Base-by-base conservation (phyloP, 768 basidiomycete genomes). In the Trametes sanguinea region DNA sequence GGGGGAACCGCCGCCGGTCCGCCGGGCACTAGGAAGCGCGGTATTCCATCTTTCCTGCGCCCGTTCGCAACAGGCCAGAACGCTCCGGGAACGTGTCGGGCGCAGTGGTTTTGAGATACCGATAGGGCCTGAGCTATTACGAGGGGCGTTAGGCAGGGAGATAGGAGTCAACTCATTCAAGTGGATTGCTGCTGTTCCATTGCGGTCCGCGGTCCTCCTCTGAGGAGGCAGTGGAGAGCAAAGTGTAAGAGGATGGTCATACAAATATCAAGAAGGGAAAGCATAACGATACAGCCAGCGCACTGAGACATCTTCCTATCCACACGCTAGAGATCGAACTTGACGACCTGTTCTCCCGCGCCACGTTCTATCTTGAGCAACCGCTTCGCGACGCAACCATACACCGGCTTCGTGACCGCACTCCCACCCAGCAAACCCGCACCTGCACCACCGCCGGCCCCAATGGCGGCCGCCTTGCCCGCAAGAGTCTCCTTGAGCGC, bases 301-400 rank as follows among this genome's bases (percentile, higher is more conserved):
- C 39, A 53, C 9, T 27, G 2, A 30, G 13, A 43, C 29, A 54
- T 32, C 22, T n/a, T 30, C 37, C 10, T 22, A n/a, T 17, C 8
- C 33, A 9, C 16, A 37, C 14, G 35, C 52, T 33, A 86, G 47
- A 83, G 67, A 71, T 90, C 86, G 71, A 92, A 93, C 63, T 82
- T 83, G 29, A 92, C 89, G 6, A 85, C 78, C 70, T 93, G 90
- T 70, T 90, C 89, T 37, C 89, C 81, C 4, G 85, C 82, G 17
- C 88, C 84, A 45, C 91, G 78, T 54, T 92, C 90, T 65, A 92
- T 90, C 73, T 84, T 88, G 62, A 93, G 71, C 54, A 93, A 74
- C 63, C 88, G 79, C 75, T 92, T 93, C 14, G 88, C 91, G n/a
- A 92, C 88, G 69, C 90, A 91, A 2, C 80, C 85, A 68, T 90